Conservation (phyloP, 305 asterid species). For the Rubia tinctorum region DNA sequence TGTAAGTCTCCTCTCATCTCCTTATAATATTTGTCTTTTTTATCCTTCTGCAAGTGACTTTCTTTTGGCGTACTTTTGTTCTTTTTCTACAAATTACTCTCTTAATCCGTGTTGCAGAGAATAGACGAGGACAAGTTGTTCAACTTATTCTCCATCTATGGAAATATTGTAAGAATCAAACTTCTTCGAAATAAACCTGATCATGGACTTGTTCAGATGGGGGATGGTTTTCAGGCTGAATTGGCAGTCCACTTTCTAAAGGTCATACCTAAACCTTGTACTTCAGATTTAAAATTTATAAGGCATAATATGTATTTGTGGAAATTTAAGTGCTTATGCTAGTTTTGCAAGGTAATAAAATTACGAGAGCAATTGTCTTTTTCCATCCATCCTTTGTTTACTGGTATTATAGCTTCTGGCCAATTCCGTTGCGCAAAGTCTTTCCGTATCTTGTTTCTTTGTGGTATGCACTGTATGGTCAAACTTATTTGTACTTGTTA, state of each 20-base stretch:
- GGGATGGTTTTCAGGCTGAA: constrained; percentile 99
- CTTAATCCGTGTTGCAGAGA: constrained; percentile 39
- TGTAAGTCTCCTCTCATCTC: constrained; percentile 41
- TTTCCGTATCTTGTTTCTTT: background rate
- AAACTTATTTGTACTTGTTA: no score
- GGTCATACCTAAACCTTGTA: constrained; percentile 37
- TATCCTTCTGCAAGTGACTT: background rate
- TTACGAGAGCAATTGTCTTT: background rate
- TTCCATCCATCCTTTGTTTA: background rate
- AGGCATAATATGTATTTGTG: background rate
- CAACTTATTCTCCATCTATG: constrained; percentile 86
- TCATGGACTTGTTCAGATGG: constrained; percentile 96
- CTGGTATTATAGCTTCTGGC: background rate
- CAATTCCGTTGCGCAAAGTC: background rate
- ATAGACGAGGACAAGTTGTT: constrained; percentile 92
- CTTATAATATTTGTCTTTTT: constrained; percentile 5
- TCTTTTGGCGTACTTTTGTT: background rate
- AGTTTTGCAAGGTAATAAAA: background rate
- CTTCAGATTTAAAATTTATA: background rate
- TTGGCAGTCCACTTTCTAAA: constrained; percentile 94
- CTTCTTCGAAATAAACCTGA: constrained; percentile 85
- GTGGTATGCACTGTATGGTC: background rate
- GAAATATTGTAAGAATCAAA: constrained; percentile 82
- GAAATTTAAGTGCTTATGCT: background rate
- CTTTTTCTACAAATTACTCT: background rate